These are phyloP conservation scores for Firmiana major DNA, from an alignment of 345 rosid genomes.

Conservation along the genomic window DNA sequence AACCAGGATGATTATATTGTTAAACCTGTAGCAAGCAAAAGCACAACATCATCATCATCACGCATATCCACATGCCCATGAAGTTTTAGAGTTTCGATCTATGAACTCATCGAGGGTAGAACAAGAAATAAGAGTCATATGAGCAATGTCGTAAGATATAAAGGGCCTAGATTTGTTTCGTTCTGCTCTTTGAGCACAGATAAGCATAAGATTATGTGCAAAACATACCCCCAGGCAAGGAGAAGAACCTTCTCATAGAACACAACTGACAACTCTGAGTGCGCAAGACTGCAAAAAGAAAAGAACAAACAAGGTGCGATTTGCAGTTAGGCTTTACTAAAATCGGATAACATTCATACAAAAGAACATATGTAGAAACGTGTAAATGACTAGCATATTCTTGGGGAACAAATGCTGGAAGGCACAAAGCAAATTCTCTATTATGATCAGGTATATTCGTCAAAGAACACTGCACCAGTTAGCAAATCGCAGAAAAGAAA, in stretches of 20 bases:
- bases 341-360: background rate
- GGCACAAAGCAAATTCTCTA: background rate
- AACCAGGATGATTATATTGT: slow-evolving; percentile 62
- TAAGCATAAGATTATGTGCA: background rate
- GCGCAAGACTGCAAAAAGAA: slow-evolving; percentile 70
- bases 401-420: background rate
- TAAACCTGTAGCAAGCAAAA: slow-evolving; percentile 45
- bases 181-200: background rate
- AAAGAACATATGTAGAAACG: background rate
- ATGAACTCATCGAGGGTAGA: background rate
- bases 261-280: slow-evolving; percentile 87
- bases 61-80: background rate
- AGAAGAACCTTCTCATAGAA: slow-evolving; percentile 97
- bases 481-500: background rate
- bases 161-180: background rate
- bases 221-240: slow-evolving; percentile 80
- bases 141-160: background rate
- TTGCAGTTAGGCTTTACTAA: background rate
- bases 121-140: background rate
- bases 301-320: background rate
- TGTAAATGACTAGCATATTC: background rate
- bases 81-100: background rate
- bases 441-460: background rate
- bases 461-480: background rate
- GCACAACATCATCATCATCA: slow-evolving; percentile 16